Evolutionary conservation across 2,329 filamentous ascomycete genomes (phyloP).

Genomic region (Penicillium frequentans): DNA sequence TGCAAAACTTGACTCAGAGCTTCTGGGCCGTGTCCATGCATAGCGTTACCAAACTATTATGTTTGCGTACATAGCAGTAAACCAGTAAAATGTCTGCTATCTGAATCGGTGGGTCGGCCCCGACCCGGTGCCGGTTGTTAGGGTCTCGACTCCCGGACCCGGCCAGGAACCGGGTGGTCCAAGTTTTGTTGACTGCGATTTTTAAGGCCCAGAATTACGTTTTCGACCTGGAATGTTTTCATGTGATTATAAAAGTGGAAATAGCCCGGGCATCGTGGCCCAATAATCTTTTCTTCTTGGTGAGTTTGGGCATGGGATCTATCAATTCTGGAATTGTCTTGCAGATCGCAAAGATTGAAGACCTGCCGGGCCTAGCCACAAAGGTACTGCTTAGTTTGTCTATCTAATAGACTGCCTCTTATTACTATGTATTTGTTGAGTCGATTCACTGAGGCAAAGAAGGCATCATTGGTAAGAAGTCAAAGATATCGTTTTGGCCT

Average conservation of each 20-base stretch:
- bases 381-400: background rate
- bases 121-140: constrained; percentile 18
- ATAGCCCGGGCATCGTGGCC: constrained; percentile 9
- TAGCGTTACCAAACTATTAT: constrained; percentile 15
- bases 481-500: constrained; percentile 38
- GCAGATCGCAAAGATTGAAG: background rate
- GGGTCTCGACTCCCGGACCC: constrained; percentile 20
- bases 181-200: background rate
- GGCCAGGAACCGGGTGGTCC: constrained; percentile 18
- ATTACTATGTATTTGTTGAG: background rate
- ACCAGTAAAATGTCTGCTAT: constrained; percentile 19
- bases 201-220: constrained; percentile 12
- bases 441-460: constrained; percentile 12
- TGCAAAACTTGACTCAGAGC: constrained; percentile 20
- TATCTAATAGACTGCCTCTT: background rate
- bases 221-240: constrained; percentile 1
- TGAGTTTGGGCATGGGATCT: background rate
- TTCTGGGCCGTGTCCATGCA: constrained; percentile 14
- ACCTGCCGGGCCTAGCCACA: background rate
- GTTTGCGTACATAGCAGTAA: constrained; percentile 8
- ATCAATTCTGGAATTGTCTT: background rate
- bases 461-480: constrained; percentile 37
- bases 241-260: constrained; percentile 8
- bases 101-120: constrained; percentile 18
- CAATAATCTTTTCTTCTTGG: constrained; percentile 3